phyloP scores from a whole-genome alignment of 805 yeast species.

The Suhomyces sp. region DNA sequence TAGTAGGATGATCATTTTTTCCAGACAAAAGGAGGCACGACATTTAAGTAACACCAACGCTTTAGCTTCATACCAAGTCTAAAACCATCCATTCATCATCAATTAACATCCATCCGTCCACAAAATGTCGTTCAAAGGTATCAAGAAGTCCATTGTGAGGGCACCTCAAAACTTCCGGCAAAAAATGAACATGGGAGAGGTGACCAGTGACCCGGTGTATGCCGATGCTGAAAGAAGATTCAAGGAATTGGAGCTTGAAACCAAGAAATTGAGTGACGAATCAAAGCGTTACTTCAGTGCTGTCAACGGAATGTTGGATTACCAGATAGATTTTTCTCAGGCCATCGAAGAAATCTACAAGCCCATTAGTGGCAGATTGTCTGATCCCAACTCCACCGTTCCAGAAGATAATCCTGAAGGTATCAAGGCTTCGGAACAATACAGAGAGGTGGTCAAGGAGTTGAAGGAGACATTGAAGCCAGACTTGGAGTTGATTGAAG shows the following conservation, averaged over 20 bases:
- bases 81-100: too few species aligned
- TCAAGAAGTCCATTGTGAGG: constrained; percentile 74
- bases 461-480: constrained; percentile 85
- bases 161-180: constrained; percentile 93
- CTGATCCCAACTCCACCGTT: constrained; percentile 81
- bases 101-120: too few species aligned
- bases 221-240: constrained; percentile 95
- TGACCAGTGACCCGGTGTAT: constrained; percentile 75
- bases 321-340: constrained; percentile 92
- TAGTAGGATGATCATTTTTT: too few species aligned
- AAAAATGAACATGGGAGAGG: constrained; percentile 79
- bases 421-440: constrained; percentile 89
- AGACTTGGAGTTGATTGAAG: constrained; percentile 87
- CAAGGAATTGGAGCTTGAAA: constrained; percentile 85
- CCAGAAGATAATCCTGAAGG: constrained; percentile 98
- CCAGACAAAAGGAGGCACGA: too few species aligned
- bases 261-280: constrained; percentile 86
- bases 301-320: constrained; percentile 88
- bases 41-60: too few species aligned
- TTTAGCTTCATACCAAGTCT: too few species aligned
- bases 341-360: constrained; percentile 95
- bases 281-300: constrained; percentile 88
- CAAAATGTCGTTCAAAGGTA: constrained; percentile 82
- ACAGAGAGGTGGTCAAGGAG: constrained; percentile 82
- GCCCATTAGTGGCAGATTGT: constrained; percentile 89